Base-by-base conservation (phyloP, 306 rosid species). In the Quercus robur region DNA sequence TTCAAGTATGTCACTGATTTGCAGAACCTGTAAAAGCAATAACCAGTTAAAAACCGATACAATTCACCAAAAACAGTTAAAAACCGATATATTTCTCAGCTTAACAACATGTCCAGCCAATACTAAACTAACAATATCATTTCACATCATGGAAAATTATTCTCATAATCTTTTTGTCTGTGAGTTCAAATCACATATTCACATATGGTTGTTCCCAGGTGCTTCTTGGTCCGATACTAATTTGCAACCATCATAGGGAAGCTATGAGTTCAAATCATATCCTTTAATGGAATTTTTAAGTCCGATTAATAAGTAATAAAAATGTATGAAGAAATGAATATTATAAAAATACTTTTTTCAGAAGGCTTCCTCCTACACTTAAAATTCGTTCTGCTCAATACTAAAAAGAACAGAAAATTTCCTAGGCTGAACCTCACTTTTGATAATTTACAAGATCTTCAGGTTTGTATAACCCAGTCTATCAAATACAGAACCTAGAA, bases 1-100 rank as follows among this genome's bases (percentile, higher is more conserved):
- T 79, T 94, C 94, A 75, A 94, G 97, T 73, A 94, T 89, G 82
- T 93, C 99, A 83, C 99, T 94, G 38, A 88, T 87, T 82, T 94
- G 97, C 77, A 94, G 89, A 76, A 94, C 94, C 99, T 94, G 89
- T 73, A 44, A 51, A 12, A 74, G 38, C 52, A 49, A 44, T 8
- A n/a, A 31, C 38, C 46, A 25, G 41, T 57, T 58, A 70, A 38
- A 56, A 74, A 71, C 28, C 4, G 55, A 80, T 46, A 77, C 20
- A 58, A 83, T 21, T 76, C 33, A 46, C 26, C 28, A 5, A 20
- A 68, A 33, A 21, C 51, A 8, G 23, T 3, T 19, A 38, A 54
- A 18, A 4, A 26, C 13, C 25, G 19, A 5, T 10, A 35, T 33
- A 67, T 76, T 56, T 76, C 56, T 63, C 73, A 28, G 44, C 78